phyloP scores from a whole-genome alignment of 192 early-diverging fungal genomes.

The Backusella mclennaniae region DNA sequence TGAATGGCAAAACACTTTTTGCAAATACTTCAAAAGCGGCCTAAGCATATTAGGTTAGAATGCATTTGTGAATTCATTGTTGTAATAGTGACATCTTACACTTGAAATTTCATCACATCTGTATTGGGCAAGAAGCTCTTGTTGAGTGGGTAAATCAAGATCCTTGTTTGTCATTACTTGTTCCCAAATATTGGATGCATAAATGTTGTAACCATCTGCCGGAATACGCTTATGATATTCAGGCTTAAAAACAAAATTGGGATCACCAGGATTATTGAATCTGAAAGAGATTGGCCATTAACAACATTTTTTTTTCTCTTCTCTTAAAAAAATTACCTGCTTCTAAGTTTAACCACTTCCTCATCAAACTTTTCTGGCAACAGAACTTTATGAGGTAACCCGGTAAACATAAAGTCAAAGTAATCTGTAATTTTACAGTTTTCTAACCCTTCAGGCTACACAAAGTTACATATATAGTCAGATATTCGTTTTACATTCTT shows the following conservation, averaged over 20 bases:
- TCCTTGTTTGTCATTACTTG: constrained; percentile 94
- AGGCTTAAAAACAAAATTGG: constrained; percentile 82
- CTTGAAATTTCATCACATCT: constrained; percentile 96
- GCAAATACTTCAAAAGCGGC: constrained; percentile 70
- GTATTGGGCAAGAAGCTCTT: constrained; percentile 96
- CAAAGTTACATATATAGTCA: background rate
- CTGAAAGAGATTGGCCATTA: constrained; percentile 22
- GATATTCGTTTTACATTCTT: background rate
- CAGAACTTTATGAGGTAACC: constrained; percentile 89
- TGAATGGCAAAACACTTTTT: constrained; percentile 58
- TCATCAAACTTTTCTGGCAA: constrained; percentile 81
- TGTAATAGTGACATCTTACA: constrained; percentile 25
- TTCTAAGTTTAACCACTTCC: constrained; percentile 61
- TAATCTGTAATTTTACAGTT: constrained; percentile 76
- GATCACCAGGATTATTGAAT: constrained; percentile 66
- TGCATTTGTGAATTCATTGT: background rate
- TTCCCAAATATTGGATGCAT: constrained; percentile 94
- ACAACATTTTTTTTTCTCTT: background rate
- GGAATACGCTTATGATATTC: constrained; percentile 91
- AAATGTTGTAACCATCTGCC: constrained; percentile 92
- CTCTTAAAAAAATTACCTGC: constrained; percentile 44
- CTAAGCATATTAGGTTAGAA: constrained; percentile 16
- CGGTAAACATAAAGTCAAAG: constrained; percentile 90
- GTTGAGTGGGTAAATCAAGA: constrained; percentile 96
- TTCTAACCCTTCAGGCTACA: constrained; percentile 78